phyloP scores from a whole-genome alignment of 1,284 basidiomycete species.

The Leccinum fallax region DNA sequence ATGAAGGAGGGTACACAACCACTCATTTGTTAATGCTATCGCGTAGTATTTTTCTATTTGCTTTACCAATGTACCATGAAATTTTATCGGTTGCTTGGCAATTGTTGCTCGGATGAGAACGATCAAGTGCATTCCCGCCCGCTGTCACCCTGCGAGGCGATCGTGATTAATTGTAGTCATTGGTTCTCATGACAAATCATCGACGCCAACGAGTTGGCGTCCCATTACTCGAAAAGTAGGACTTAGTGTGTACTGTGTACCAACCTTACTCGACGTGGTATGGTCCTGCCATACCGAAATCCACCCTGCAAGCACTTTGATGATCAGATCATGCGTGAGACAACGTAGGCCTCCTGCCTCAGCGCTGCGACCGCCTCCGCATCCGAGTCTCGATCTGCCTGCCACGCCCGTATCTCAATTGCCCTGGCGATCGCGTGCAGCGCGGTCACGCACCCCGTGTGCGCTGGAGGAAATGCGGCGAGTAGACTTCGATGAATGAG shows the following conservation, averaged over 20 bases:
- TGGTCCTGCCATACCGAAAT: not conserved
- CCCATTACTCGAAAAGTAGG: not conserved
- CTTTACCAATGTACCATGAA: conserved; percentile 9
- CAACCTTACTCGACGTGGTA: not conserved
- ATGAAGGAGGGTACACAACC: conserved; percentile 5
- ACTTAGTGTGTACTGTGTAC: not conserved
- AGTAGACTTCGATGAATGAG: conserved; percentile 73
- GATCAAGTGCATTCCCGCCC: not conserved
- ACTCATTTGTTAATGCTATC: conserved; percentile 3
- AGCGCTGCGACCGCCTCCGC: conserved; percentile 64
- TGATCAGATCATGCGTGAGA: conserved; percentile 29
- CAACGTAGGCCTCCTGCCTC: conserved; percentile 57
- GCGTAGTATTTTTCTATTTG: not conserved
- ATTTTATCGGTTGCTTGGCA: not conserved
- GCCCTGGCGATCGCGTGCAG: conserved; percentile 63
- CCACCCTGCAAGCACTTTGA: conserved; percentile 13
- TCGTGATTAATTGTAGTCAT: too few species aligned
- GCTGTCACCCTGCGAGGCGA: too few species aligned
- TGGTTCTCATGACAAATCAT: not conserved
- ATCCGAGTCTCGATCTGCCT: conserved; percentile 66
- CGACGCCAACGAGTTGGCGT: not conserved
- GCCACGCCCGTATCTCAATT: conserved; percentile 62
- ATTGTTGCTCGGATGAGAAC: not conserved
- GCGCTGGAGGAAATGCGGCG: conserved; percentile 57
- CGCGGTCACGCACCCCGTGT: conserved; percentile 59